Base-by-base conservation (phyloP, 352 stramenopile species). In the Phytophthora sp. region DNA sequence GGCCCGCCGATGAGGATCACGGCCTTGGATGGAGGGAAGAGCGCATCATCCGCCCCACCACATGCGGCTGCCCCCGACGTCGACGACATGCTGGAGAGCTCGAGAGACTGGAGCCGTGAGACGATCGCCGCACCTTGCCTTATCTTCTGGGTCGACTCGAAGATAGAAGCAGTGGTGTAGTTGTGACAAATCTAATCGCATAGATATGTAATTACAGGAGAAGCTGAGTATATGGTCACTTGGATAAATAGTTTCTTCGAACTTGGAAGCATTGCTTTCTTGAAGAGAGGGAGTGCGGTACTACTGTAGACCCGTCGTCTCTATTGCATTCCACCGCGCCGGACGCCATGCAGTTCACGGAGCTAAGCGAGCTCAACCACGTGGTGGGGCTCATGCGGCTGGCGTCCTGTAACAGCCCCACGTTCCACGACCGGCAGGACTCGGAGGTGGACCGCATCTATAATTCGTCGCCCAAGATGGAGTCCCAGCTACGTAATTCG, bases 381-480 rank as follows among this genome's bases (percentile, higher is more conserved):
- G 73, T 94, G 44, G 88, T 96, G 42, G 82, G 79, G 12, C 82
- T 96, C 62, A 90, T 94, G 86, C 83, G 88, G 33, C 69, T 94
- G 20, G 73, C 80, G 15, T 72, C 88, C 15, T 93, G 88, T 76
- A 95, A 89, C 63, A 96, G 88, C 68, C 88, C 88, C 15, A 93
- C 84, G 35, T 96, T 96, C 73, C 88, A 96, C 62, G 88, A 96
- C 72, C 88, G 88, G 0, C 86, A 94, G 66, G 88, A 96, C 80
- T 96, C 88, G 58, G 88, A 96, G 74, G 86, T 96, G 26, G 88
- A 96, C 51, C 86, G 86, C 46, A 94, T 96, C 65, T 96, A 91
- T 75, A 96, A 94, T 63, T 93, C 86, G 59, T 96, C 88, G 53
- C 88, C 88, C 16, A 96, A 96, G 61, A 91, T 94, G 77, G 88